Base-by-base conservation (phyloP, 805 yeast species). In the Nakazawaea siamensis region DNA sequence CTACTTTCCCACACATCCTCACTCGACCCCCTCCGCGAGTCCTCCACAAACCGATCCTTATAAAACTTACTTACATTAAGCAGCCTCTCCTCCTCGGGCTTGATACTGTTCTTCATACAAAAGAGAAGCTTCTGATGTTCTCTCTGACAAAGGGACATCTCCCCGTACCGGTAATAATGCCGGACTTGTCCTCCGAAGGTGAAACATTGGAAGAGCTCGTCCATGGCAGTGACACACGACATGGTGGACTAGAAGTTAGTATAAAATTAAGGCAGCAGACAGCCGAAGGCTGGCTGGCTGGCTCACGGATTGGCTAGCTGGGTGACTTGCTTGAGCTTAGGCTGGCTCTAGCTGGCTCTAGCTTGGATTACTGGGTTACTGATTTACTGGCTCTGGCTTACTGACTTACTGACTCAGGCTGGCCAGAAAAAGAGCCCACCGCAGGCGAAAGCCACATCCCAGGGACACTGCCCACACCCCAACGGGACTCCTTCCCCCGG, bases 141-240 rank as follows among this genome's bases (percentile, higher is more conserved):
- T 33, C 68, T 69, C 29, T 66, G 68, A 56, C 97, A 90, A 41
- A 73, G 62, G 33, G 78, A 76, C 47, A 85, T 68, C 28, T 77
- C 74, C 2, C 97, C 97, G 50, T 76, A 81, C 36, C 97, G 64
- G 52, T 88, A 90, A 49, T 82, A 81, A 56, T 81, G 72, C 41
- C 94, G 72, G 15, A 84, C 60, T 51, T 88, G 96, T 1, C 97
- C 97, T 3, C 95, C 97, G 3, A 88, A 51, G 0, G 97, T 83
- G 58, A 83, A 86, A 54, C 97, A 90, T 31, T 74, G 78, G 30
- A 87, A 68, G 16, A 88, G 63, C 50, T 86, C 94, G 55, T 88
- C 95, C 56, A 88, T 79, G 1, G 92, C 92, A 29, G 90, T 85
- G 35, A 79, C 64, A 50, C 90, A 80, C 33, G 73, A 69, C 87